Evolutionary conservation across 2,329 filamentous ascomycete genomes (phyloP), one percentile per base, ranked within the genome.

Genomic region (Westerdykella ornata): DNA sequence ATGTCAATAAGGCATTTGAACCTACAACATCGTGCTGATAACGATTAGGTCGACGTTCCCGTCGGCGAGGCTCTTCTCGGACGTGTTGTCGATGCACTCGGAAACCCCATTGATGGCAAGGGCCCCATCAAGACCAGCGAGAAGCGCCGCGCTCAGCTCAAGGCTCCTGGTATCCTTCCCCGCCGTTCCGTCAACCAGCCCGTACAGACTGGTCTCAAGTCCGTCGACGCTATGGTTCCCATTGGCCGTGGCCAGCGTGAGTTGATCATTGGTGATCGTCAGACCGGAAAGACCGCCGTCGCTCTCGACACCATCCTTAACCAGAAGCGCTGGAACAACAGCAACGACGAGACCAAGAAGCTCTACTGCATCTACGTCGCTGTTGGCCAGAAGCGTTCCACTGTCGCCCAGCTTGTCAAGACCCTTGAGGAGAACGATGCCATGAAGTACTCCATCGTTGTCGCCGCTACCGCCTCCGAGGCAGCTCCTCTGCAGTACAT

Each of bases 181-280:
- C 89, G 92, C 73, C 83, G 78, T 65, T 98, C 92, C 70, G 92
- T 98, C 83, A 88, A 88, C 77, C 80, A 98, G 81, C 90, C 92
- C 59, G 90, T 98, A 59, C 92, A 98, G 84, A 98, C 92, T 70
- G 92, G 92, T 79, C 84, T 97, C 64, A 98, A 98, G 82, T 95
- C 88, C 63, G 80, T 98, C 77, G 92, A 98, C 71, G 89, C 92
- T 75, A 97, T 98, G 92, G 92, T 98, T 63, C 92, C 92, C 65
- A 96, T 98, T 65, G 92, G 92, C 71, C 92, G 92, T 90, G 92
- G 92, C 68, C 92, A 98, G 81, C 92, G 92, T 90, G 92, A 98
- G 80, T 78, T 98, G 81, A 97, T 98, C 73, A 98, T 98, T 74
- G 92, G 92, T 79, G 92, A 98, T 72, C 92, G 92, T 88, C 92